Percentiles rank a stretch among this genome's conserved stretches.
These are phyloP conservation scores for Aureobasidium musti DNA, from an alignment of 2,329 filamentous ascomycete genomes.

Conservation along the genomic window DNA sequence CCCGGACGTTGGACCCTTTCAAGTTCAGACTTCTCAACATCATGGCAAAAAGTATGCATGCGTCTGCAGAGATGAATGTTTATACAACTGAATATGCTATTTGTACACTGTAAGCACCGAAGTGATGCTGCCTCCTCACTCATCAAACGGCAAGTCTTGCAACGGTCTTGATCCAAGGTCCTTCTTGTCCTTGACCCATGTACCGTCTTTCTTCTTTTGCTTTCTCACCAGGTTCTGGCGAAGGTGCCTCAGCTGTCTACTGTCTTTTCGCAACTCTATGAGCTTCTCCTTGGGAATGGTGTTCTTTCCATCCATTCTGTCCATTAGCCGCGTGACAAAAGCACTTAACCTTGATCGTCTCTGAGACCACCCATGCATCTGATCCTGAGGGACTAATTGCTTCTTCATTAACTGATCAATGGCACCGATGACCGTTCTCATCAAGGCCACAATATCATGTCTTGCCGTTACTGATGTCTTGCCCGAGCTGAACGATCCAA, in stretches of 20 bases:
- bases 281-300: conserved; percentile 15
- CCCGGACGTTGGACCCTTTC: conserved; percentile 7
- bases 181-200: conserved; percentile 18
- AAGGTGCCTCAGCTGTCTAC: conserved; percentile 22
- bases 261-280: conserved; percentile 21
- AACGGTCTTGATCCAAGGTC: neutral
- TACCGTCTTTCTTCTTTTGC: conserved; percentile 24
- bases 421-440: conserved; percentile 35
- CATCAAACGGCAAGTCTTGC: conserved; percentile 6
- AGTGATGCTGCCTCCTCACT: neutral
- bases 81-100: neutral
- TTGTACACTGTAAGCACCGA: neutral
- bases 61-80: neutral
- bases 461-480: conserved; percentile 27
- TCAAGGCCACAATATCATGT: conserved; percentile 32
- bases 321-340: conserved; percentile 30
- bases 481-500: conserved; percentile 31
- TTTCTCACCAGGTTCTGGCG: conserved; percentile 5
- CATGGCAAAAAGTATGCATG: neutral
- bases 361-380: conserved; percentile 32
- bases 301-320: conserved; percentile 26
- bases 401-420: conserved; percentile 38
- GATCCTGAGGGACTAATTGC: conserved; percentile 33
- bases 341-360: conserved; percentile 33
- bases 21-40: conserved; percentile 1